Evolutionary conservation across 148 eudicot genomes (phyloP).

Genomic region (Heliamphora exappendiculata): DNA sequence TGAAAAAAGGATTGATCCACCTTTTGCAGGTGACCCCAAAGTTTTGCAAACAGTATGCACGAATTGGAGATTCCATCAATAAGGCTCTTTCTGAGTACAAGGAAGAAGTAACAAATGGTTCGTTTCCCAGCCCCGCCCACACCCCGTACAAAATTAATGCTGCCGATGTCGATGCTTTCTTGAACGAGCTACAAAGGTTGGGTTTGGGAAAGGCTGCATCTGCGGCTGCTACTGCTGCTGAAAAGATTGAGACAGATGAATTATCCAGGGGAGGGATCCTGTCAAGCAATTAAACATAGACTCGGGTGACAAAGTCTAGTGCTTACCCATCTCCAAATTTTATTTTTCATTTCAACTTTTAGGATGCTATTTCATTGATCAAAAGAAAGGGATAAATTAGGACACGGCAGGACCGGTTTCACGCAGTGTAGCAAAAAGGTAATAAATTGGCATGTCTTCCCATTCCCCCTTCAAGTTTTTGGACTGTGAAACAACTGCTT

Average conservation of each 20-base stretch:
- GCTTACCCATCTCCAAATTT: not conserved
- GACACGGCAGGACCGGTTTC: not conserved
- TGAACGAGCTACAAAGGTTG: conserved; percentile 45
- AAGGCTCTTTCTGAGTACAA: conserved; percentile 74
- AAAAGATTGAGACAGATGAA: conserved; percentile 37
- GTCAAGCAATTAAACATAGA: not conserved
- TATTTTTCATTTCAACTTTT: not conserved
- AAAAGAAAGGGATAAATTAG: not conserved
- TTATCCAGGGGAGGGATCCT: not conserved
- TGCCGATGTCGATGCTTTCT: conserved; percentile 52
- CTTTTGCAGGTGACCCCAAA: conserved; percentile 76
- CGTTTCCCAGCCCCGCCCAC: conserved; percentile 68
- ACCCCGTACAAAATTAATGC: conserved; percentile 73
- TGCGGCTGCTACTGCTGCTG: conserved; percentile 79
- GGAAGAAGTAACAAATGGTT: conserved; percentile 76
- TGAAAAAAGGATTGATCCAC: not conserved
- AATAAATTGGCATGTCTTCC: not conserved
- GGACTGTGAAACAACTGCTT: not conserved
- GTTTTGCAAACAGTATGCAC: conserved; percentile 84
- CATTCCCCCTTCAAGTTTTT: not conserved
- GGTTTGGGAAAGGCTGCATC: conserved; percentile 75
- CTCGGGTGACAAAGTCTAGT: not conserved
- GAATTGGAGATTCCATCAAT: conserved; percentile 77
- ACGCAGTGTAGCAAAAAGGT: not conserved
- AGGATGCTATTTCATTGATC: not conserved